Conservation (phyloP, 2,329 filamentous ascomycete species). For the Hypoxylon sp. region DNA sequence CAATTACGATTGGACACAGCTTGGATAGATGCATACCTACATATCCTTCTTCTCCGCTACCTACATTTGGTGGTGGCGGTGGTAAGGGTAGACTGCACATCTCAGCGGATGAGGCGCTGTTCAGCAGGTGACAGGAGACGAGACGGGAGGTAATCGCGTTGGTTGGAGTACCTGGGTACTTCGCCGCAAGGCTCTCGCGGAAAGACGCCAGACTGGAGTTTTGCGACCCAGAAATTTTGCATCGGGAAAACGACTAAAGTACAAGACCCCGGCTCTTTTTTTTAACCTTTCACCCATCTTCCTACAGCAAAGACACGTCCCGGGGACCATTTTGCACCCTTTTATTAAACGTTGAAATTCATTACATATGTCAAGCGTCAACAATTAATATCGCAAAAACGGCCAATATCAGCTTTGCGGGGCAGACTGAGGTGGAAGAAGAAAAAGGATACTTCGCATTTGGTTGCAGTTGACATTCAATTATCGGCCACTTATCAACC, state of each 20-base stretch:
- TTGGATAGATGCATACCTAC: not conserved
- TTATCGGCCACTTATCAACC: constrained; percentile 30
- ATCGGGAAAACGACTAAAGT: constrained; percentile 22
- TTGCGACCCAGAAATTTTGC: constrained; percentile 37
- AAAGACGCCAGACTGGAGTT: constrained; percentile 32
- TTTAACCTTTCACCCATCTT: constrained; percentile 1
- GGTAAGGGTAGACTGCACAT: constrained; percentile 18
- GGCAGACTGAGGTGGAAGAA: constrained; percentile 20
- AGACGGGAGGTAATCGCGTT: too few species aligned
- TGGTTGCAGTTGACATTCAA: constrained; percentile 12
- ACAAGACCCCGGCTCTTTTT: constrained; percentile 15
- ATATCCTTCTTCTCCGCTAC: not conserved
- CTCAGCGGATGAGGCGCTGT: constrained; percentile 1
- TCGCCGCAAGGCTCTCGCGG: constrained; percentile 25
- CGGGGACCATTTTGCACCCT: constrained; percentile 5
- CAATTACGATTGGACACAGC: constrained; percentile 5
- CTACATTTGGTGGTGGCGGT: constrained; percentile 9
- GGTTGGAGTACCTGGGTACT: constrained; percentile 2
- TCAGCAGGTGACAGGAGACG: too few species aligned
- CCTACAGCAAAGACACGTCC: not conserved
- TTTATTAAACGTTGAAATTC: too few species aligned
- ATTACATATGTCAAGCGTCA: too few species aligned
- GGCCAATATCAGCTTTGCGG: constrained; percentile 22
- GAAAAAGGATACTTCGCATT: constrained; percentile 13
- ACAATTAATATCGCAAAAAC: too few species aligned